Evolutionary conservation across 2,329 filamentous ascomycete genomes (phyloP), one percentile per base, ranked within the genome.

Genomic region (Talaromyces sp.): DNA sequence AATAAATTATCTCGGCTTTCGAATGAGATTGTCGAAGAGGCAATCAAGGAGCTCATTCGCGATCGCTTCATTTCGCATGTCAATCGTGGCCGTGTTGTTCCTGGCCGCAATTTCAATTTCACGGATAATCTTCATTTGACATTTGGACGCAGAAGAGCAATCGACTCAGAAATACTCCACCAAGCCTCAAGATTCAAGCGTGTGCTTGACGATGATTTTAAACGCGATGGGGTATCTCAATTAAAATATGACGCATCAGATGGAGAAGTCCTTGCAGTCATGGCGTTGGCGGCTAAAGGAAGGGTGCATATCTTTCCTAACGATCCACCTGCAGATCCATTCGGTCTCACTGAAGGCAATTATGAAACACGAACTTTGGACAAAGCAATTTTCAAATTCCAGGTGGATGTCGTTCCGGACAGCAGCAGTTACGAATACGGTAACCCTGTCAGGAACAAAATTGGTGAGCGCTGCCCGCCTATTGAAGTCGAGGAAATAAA

Each of bases 291-390:
- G 10, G 72, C 77, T 1, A 62, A 72, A 8, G 75, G 78, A 1
- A 72, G 74, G 25, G 66, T 84, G 39, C 68, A 68, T 8, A 64
- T 82, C 4, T 67, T 68, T 13, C 78, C 80, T 3, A 70, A 71
- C 2, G 75, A 82, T 61, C 73, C 78, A 1, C 81, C 81, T 3
- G 71, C 74, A 17, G 75, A 79, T 54, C 79, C 79, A 67, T 83
- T 78, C 66, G 82, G 82, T 10, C 73, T 83, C 4, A 80, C 78
- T 10, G 78, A 82, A 9, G 76, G 78, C 9, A 78, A 78, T 11
- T 84, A 84, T 62, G 71, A 80, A 50, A 82, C 81, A 0, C 73
- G 80, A 15, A 72, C 77, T 43, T 80, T 84, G 70, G 79, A 84
- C 67, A 82, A 79, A 66, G 69, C 68, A 6, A 73, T 75, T 19